Base-by-base conservation (phyloP, 1,284 basidiomycete species). In the Ceratobasidium sp. region DNA sequence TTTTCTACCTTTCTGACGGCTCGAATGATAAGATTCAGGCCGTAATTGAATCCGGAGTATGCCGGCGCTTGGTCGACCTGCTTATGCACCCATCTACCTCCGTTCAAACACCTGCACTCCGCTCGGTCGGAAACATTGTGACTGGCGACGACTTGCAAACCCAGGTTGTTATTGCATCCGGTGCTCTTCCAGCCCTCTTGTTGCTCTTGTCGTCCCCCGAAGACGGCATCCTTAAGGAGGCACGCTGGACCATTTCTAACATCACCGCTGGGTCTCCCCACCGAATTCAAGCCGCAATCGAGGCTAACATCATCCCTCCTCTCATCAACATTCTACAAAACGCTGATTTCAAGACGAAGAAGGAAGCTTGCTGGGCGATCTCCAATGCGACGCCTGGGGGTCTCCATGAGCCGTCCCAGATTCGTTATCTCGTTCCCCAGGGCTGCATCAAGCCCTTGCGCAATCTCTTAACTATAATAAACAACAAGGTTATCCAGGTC, bases 21-120 rank as follows among this genome's bases (percentile, higher is more conserved):
- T 96, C 97, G 69, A 99, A 98, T 84, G 98, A 99, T 87, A 99
- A 99, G 89, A 99, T 99, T 80, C 98, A 99, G 86, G 97, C 97
- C 54, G 98, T 99, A 80, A 99, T 99, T 82, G 98, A 99, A 87
- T 96, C 95, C n/a, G 98, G 98, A 74, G 97, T 99, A 78, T 98
- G 96, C 88, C 92, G 98, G 85, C 93, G 98, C 82, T 91, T 99
- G 80, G 98, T 99, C 48, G 98, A 99, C 84, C 89, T 99, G 65
- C 92, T 99, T 81, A 96, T 98, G 94, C 97, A 99, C 86, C 92
- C 89, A 78, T 99, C 96, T 52, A 99, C 97, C 30, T 88, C 89
- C 12, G 90, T 91, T 16, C 90, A 91, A 83, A 91, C 90, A 20
- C 90, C 90, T 7, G 90, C 90, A 27, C 86, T 91, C 23, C 88